Percentiles rank a stretch among this genome's conserved stretches.
phyloP scores from a whole-genome alignment of 352 stramenopile genomes.

The Halophytophthora batemanensis region DNA sequence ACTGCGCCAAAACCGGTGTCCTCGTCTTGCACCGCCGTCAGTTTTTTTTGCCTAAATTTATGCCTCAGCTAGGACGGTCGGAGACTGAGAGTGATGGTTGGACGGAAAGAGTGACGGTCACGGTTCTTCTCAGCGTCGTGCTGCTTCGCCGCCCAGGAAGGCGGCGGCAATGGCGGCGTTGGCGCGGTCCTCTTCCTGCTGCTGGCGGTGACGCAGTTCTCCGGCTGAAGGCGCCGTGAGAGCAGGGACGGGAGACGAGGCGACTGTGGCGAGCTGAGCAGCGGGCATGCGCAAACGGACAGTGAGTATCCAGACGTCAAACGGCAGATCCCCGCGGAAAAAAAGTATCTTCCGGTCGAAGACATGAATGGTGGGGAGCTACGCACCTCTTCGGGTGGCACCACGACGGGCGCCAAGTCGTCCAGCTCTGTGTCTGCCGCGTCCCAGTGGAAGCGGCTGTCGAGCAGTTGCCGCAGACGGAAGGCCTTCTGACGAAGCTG shows the following conservation, averaged over 20 bases:
- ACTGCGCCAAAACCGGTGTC: too few relatives aligned
- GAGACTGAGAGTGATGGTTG: too few relatives aligned
- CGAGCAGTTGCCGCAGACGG: conserved; percentile 33
- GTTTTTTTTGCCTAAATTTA: too few relatives aligned
- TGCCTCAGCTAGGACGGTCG: too few relatives aligned
- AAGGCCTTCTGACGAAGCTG: conserved; percentile 31
- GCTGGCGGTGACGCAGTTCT: conserved; percentile 6
- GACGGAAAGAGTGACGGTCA: too few relatives aligned
- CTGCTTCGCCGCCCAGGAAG: conserved; percentile 15
- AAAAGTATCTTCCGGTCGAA: conserved; percentile 9
- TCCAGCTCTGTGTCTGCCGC: conserved; percentile 25
- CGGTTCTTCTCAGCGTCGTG: conserved; percentile 1
- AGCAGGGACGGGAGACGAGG: not conserved
- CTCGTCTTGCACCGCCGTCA: too few relatives aligned
- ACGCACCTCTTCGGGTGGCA: conserved; percentile 37
- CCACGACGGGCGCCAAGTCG: conserved; percentile 50
- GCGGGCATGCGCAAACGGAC: conserved; percentile 2
- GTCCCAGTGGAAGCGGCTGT: conserved; percentile 37
- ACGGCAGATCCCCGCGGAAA: too few relatives aligned
- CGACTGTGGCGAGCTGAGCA: not conserved
- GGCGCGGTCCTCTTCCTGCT: conserved; percentile 18
- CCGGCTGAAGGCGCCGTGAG: not conserved
- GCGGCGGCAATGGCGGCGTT: conserved; percentile 33
- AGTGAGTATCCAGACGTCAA: conserved; percentile 10
- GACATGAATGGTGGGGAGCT: conserved; percentile 1